Percentiles rank a stretch among this genome's conserved stretches.
These are phyloP conservation scores for Fusarium temperatum DNA, from an alignment of 2,329 filamentous ascomycete genomes.

Conservation along the genomic window DNA sequence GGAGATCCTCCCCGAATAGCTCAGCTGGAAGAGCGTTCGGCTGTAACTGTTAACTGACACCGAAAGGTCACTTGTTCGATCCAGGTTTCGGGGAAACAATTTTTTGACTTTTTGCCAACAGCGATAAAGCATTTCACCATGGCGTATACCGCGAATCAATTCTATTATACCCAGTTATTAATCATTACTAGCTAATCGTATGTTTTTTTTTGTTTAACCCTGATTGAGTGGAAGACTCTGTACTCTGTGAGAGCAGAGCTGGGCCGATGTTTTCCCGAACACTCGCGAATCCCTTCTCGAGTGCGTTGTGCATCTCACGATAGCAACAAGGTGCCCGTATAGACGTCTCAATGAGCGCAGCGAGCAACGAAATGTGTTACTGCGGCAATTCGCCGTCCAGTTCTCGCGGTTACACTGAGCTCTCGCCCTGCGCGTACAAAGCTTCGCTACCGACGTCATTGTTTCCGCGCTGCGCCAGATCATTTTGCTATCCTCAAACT, in stretches of 20 bases:
- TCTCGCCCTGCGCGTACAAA: neutral
- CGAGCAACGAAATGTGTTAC: neutral
- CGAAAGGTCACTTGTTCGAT: constrained; percentile 28
- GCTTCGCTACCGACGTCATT: neutral
- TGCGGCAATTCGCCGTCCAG: too few relatives aligned
- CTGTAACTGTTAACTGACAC: constrained; percentile 25
- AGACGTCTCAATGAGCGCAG: neutral
- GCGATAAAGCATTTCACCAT: too few relatives aligned
- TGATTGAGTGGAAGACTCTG: neutral
- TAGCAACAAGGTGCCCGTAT: neutral
- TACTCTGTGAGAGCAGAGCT: too few relatives aligned
- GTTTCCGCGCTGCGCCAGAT: neutral
- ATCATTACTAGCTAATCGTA: too few relatives aligned
- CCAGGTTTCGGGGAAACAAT: constrained; percentile 17
- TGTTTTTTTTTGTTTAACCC: too few relatives aligned
- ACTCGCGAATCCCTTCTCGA: neutral
- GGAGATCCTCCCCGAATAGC: constrained; percentile 25
- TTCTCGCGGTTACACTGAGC: too few relatives aligned
- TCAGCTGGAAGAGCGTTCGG: constrained; percentile 28
- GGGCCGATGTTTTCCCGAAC: neutral
- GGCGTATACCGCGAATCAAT: neutral
- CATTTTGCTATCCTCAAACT: neutral
- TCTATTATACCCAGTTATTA: neutral
- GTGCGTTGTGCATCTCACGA: too few relatives aligned
- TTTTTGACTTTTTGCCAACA: neutral